Base-by-base conservation (phyloP, 768 basidiomycete genomes). In the Sistotremastrum niveocremeum region DNA sequence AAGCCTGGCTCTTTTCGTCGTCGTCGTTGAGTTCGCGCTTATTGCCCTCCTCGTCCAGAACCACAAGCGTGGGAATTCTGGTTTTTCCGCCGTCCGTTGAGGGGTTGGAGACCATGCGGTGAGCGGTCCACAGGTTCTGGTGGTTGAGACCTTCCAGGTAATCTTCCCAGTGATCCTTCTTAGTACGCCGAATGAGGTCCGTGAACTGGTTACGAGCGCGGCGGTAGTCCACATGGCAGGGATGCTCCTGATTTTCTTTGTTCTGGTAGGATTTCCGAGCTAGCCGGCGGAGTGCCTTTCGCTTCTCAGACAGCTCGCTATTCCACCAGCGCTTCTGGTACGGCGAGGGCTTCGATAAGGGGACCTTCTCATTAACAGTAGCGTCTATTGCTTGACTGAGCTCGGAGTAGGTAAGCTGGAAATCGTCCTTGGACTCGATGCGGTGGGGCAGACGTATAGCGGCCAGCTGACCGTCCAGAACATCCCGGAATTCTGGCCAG, bases 401-500 rank as follows among this genome's bases (percentile, higher is more conserved):
- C n/a, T n/a, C n/a, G n/a, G n/a, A n/a, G n/a, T n/a, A n/a, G n/a
- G n/a, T n/a, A n/a, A n/a, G n/a, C n/a, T 60, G 37, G 12, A 63
- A 55, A 0, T 49, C 51, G 1, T 33, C 45, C 2, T 40, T 39
- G 2, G 49, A 39, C 0, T 20, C 5, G 1, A 55, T 28, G 10
- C 42, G 45, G 4, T 41, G 6, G n/a, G 36, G 35, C 11, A 12
- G 34, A 4, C 11, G 31, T 35, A 4, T 8, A 7, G 20, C 5
- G n/a, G 6, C 30, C 8, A 46, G 10, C 20, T 46, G 29, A 8
- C 12, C 31, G 6, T 12, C 34, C 0, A 70, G 54, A 2, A 11
- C 38, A 4, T 52, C 43, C 3, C 51, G 39, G 47, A 67, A 65
- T 0, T 50, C 43, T 0, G 56, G 46, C 67, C n/a, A n/a, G n/a